Evolutionary conservation across 2,329 filamentous ascomycete species (phyloP).

Genomic region (Phialocephala subalpina): DNA sequence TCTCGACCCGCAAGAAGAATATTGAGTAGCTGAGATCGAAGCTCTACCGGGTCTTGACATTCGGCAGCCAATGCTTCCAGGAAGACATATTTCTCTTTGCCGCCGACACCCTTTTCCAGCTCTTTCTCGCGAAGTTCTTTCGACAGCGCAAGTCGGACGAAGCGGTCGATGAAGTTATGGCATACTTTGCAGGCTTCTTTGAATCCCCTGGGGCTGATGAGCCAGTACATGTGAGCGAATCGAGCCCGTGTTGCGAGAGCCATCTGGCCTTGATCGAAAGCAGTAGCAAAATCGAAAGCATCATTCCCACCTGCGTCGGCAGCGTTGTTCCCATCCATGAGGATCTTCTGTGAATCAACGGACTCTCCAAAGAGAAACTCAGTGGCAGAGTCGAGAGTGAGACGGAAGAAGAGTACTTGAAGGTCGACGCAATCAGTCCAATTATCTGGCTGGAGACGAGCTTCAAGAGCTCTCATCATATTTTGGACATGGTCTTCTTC

Average conservation of each 20-base stretch:
- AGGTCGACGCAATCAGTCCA: slow-evolving; percentile 61
- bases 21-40: slow-evolving; percentile 59
- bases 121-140: slow-evolving; percentile 38
- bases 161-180: slow-evolving; percentile 56
- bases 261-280: slow-evolving; percentile 56
- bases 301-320: slow-evolving; percentile 11
- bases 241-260: slow-evolving; percentile 31
- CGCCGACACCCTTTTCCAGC: slow-evolving; percentile 37
- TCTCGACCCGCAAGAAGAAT: slow-evolving; percentile 67
- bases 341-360: slow-evolving; percentile 50
- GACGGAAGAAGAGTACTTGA: slow-evolving; percentile 67
- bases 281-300: slow-evolving; percentile 51
- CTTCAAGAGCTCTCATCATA: slow-evolving; percentile 64
- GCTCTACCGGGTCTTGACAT: slow-evolving; percentile 52
- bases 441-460: slow-evolving; percentile 60
- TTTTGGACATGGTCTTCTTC: slow-evolving; percentile 74
- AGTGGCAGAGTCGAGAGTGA: slow-evolving; percentile 60
- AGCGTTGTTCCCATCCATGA: slow-evolving; percentile 17
- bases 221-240: slow-evolving; percentile 34
- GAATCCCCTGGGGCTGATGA: slow-evolving; percentile 44
- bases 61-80: slow-evolving; percentile 62
- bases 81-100: slow-evolving; percentile 53
- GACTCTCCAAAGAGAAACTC: slow-evolving; percentile 64
- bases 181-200: slow-evolving; percentile 35
- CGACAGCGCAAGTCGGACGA: slow-evolving; percentile 50